Evolutionary conservation across 306 rosid genomes (phyloP).

Genomic region (Aeschynomene evenia): DNA sequence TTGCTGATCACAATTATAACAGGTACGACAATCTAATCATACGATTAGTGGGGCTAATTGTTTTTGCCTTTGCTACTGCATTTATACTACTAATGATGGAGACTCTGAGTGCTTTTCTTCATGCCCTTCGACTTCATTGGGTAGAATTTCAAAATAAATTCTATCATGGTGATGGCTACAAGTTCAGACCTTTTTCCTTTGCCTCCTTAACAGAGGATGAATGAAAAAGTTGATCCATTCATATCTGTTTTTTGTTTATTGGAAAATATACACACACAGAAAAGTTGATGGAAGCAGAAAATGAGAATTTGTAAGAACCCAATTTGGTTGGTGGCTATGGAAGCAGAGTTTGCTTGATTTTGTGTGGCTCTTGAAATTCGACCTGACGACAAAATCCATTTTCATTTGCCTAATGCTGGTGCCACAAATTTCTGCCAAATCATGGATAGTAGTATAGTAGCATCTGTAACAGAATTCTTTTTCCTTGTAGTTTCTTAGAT

Average conservation of each 20-base stretch:
- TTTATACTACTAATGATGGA: constrained; percentile 93
- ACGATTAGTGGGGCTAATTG: constrained; percentile 73
- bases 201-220: constrained; percentile 69
- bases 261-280: constrained; percentile 29
- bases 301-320: constrained; percentile 17
- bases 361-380: constrained; percentile 44
- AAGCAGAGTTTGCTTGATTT: neutral
- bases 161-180: constrained; percentile 82
- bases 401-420: constrained; percentile 39
- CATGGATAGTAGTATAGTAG: too few relatives aligned
- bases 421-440: constrained; percentile 30
- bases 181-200: constrained; percentile 81
- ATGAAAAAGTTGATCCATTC: constrained; percentile 48
- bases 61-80: constrained; percentile 95
- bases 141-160: constrained; percentile 87
- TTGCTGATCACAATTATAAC: constrained; percentile 31
- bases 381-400: constrained; percentile 30
- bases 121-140: constrained; percentile 96
- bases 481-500: neutral
- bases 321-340: constrained; percentile 23
- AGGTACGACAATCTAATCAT: constrained; percentile 73
- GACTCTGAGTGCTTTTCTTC: constrained; percentile 90
- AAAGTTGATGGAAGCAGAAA: constrained; percentile 16
- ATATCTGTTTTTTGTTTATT: constrained; percentile 17
- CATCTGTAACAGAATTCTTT: constrained; percentile 3